Evolutionary conservation across 225 moss, liverwort and hornwort species (phyloP).

Genomic region (Sphagnum contortum): DNA sequence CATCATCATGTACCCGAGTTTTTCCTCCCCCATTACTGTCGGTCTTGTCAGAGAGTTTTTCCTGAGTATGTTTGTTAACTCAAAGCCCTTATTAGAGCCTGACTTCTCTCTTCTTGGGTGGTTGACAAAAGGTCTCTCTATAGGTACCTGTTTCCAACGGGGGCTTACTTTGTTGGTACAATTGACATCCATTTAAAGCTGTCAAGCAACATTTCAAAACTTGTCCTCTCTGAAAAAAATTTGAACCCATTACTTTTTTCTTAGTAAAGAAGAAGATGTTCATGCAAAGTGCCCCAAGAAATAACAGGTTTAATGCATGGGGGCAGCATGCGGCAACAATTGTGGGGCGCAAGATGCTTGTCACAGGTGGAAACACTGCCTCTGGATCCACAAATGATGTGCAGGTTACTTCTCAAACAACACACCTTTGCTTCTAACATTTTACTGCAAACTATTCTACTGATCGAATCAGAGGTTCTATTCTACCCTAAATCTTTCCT

Average conservation of each 20-base stretch:
- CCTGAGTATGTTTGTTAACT: not conserved
- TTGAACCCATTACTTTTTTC: not conserved
- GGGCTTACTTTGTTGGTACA: constrained; percentile 1
- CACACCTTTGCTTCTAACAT: not conserved
- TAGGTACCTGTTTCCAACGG: not conserved
- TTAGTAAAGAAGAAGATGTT: too few species aligned
- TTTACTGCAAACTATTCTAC: not conserved
- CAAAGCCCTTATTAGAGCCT: too few species aligned
- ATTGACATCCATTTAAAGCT: not conserved
- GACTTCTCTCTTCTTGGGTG: too few species aligned
- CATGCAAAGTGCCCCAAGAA: too few species aligned
- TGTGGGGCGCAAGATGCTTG: constrained; percentile 80
- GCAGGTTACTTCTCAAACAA: constrained; percentile 34
- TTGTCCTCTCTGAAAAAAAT: too few species aligned
- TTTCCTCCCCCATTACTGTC: too few species aligned
- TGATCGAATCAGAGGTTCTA: too few species aligned
- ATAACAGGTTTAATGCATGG: not conserved
- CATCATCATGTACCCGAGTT: not conserved
- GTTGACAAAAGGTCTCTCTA: too few species aligned
- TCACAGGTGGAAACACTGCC: constrained; percentile 78
- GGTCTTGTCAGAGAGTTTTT: not conserved
- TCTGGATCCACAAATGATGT: constrained; percentile 65
- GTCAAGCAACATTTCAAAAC: not conserved
- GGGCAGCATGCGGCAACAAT: constrained; percentile 98
- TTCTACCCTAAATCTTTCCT: not conserved